phyloP scores from a whole-genome alignment of 305 asterid genomes.

The Euphrasia arctica region DNA sequence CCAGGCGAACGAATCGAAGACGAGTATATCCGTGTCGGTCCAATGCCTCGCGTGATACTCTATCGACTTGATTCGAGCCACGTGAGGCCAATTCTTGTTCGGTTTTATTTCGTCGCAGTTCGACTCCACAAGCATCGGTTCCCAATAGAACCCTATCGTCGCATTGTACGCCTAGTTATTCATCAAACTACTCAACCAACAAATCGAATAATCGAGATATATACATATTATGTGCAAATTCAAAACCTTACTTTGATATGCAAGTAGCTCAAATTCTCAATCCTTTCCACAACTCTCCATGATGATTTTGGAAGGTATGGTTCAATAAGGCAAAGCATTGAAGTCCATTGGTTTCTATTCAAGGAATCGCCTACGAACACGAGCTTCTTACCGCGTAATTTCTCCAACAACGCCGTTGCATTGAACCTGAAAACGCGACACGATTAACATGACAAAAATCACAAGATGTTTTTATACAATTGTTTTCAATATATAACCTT shows the following conservation, averaged over 20 bases:
- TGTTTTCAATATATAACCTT: conserved; percentile 16
- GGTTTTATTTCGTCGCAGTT: conserved; percentile 42
- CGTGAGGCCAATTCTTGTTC: conserved; percentile 15
- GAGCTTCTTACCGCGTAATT: conserved; percentile 33
- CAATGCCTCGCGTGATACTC: conserved; percentile 56
- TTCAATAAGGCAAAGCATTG: conserved; percentile 51
- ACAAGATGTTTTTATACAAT: not conserved
- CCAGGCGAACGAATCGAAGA: conserved; percentile 56
- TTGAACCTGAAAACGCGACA: conserved; percentile 36
- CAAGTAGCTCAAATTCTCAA: not conserved
- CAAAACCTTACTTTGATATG: not conserved
- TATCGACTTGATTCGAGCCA: conserved; percentile 35
- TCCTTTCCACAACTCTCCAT: not conserved
- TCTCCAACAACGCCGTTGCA: conserved; percentile 31
- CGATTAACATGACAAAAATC: not conserved
- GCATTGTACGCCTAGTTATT: conserved; percentile 49
- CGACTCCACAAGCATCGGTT: conserved; percentile 62
- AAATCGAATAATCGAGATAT: not conserved
- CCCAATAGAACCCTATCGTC: conserved; percentile 62
- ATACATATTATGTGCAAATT: not conserved
- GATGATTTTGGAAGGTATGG: conserved; percentile 25
- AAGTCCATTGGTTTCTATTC: conserved; percentile 33
- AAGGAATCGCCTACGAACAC: conserved; percentile 65
- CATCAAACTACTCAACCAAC: not conserved
- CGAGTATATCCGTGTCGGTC: conserved; percentile 60